A percentile compares a stretch with the other conserved stretches of the same genome.
phyloP scores from a whole-genome alignment of 345 rosid species.

The Odontarrhena argentea region DNA sequence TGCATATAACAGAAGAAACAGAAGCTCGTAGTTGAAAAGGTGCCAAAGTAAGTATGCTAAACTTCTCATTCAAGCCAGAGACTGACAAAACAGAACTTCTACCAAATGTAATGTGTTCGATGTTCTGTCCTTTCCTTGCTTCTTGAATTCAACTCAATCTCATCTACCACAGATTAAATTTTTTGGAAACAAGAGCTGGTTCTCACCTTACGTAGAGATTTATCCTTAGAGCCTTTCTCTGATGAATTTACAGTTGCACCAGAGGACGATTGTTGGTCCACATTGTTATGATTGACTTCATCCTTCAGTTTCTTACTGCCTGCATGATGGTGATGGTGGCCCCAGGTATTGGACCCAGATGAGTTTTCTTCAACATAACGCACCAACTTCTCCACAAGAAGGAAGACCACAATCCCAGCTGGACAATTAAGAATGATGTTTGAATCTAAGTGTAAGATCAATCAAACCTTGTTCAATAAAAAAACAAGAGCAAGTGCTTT shows the following conservation, averaged over 20 bases:
- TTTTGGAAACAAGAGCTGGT: conserved; percentile 11
- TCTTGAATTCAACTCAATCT: conserved; percentile 10
- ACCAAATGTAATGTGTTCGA: neutral
- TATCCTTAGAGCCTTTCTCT: conserved; percentile 50
- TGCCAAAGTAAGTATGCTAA: conserved; percentile 4
- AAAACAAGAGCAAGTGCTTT: conserved; percentile 4
- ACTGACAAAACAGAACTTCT: conserved; percentile 6
- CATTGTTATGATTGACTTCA: conserved; percentile 43
- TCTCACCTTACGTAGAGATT: conserved; percentile 76
- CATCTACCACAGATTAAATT: neutral
- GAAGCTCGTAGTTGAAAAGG: conserved; percentile 8
- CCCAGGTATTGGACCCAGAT: conserved; percentile 54
- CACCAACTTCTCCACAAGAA: conserved; percentile 91
- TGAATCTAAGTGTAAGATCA: conserved; percentile 29
- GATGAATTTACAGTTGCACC: conserved; percentile 42
- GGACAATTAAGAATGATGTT: conserved; percentile 43
- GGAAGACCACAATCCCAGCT: conserved; percentile 97
- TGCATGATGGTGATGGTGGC: conserved; percentile 61
- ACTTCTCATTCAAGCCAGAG: conserved; percentile 11
- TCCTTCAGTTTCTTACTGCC: conserved; percentile 60
- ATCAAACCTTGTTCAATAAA: neutral
- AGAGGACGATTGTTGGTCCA: conserved; percentile 40
- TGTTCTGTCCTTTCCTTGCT: neutral
- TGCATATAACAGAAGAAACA: conserved; percentile 14
- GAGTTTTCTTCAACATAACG: conserved; percentile 85